Conservation (phyloP, 2,329 filamentous ascomycete species). For the Tolypocladium album region DNA sequence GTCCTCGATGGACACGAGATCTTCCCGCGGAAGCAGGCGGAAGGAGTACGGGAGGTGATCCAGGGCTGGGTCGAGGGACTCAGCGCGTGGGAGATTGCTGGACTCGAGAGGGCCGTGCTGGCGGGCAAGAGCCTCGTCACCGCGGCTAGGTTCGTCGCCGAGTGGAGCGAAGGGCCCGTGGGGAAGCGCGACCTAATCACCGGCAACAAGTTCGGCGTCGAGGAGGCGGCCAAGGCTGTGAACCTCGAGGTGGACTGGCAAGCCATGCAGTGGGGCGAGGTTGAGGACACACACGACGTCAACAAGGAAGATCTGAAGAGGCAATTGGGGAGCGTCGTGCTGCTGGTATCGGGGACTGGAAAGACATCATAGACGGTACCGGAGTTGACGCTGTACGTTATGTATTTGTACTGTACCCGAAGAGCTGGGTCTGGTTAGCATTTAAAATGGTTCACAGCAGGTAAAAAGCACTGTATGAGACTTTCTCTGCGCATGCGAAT, state of each 20-base stretch:
- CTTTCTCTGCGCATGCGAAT: background rate
- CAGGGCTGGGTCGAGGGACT: slow-evolving; percentile 66
- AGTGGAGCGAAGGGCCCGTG: slow-evolving; percentile 72
- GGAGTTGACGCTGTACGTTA: background rate
- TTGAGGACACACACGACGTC: slow-evolving; percentile 97
- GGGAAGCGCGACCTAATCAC: slow-evolving; percentile 29
- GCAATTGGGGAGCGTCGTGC: slow-evolving; percentile 77
- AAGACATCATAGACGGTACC: slow-evolving; percentile 4
- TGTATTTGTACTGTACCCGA: background rate
- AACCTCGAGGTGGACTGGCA: slow-evolving; percentile 87
- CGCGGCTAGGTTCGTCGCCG: slow-evolving; percentile 64
- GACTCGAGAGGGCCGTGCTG: slow-evolving; percentile 70
- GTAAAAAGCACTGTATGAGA: background rate
- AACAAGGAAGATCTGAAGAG: slow-evolving; percentile 80
- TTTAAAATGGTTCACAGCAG: background rate
- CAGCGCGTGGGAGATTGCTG: slow-evolving; percentile 72
- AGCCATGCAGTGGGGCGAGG: slow-evolving; percentile 85
- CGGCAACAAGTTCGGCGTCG: slow-evolving; percentile 55
- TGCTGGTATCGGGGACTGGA: slow-evolving; percentile 60
- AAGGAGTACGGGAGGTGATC: slow-evolving; percentile 67
- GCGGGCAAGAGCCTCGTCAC: slow-evolving; percentile 80
- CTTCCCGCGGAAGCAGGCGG: slow-evolving; percentile 61
- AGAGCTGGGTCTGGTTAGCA: background rate
- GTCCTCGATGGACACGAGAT: slow-evolving; percentile 74
- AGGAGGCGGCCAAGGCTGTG: slow-evolving; percentile 68